Evolutionary conservation across 805 yeast genomes (phyloP).

Genomic region (Suhomyces faveliae): DNA sequence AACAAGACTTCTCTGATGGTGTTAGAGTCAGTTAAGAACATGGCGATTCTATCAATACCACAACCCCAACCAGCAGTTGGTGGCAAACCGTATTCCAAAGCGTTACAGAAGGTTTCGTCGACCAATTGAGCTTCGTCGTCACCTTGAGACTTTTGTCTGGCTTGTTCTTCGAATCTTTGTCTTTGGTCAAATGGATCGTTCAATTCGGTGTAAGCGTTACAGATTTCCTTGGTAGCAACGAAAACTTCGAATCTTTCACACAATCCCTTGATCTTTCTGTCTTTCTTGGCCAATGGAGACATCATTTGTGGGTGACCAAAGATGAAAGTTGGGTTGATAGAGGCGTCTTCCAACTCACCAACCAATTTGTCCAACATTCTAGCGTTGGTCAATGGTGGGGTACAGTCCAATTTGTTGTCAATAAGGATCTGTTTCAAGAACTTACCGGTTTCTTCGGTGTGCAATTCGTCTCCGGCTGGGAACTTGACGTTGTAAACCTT

Average conservation of each 20-base stretch:
- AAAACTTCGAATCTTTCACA: slow-evolving; percentile 98
- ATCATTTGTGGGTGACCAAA: slow-evolving; percentile 99
- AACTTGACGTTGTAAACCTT: slow-evolving; percentile 80
- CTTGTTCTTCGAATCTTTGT: slow-evolving; percentile 97
- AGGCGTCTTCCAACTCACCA: slow-evolving; percentile 92
- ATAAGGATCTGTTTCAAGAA: slow-evolving; percentile 79
- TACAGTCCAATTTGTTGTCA: slow-evolving; percentile 81
- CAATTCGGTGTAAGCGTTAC: slow-evolving; percentile 98
- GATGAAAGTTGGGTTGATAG: slow-evolving; percentile 95
- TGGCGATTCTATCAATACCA: slow-evolving; percentile 96
- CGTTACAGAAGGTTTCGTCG: slow-evolving; percentile 96
- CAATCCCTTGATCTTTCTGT: slow-evolving; percentile 87
- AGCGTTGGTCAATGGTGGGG: slow-evolving; percentile 93
- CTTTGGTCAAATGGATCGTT: slow-evolving; percentile 99
- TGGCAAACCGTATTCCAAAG: slow-evolving; percentile 96
- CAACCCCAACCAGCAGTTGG: slow-evolving; percentile 99
- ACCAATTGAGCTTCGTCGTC: slow-evolving; percentile 97
- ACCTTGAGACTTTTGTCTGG: slow-evolving; percentile 97
- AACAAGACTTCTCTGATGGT: slow-evolving; percentile 95
- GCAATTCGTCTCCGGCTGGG: slow-evolving; percentile 94
- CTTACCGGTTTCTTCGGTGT: slow-evolving; percentile 88
- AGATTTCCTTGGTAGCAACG: slow-evolving; percentile 97
- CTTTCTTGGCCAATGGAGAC: slow-evolving; percentile 98
- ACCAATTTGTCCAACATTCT: slow-evolving; percentile 98
- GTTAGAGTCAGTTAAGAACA: slow-evolving; percentile 96